These are phyloP conservation scores for Drechslerella dactyloides DNA, from an alignment of 2,329 filamentous ascomycete genomes.

Conservation along the genomic window DNA sequence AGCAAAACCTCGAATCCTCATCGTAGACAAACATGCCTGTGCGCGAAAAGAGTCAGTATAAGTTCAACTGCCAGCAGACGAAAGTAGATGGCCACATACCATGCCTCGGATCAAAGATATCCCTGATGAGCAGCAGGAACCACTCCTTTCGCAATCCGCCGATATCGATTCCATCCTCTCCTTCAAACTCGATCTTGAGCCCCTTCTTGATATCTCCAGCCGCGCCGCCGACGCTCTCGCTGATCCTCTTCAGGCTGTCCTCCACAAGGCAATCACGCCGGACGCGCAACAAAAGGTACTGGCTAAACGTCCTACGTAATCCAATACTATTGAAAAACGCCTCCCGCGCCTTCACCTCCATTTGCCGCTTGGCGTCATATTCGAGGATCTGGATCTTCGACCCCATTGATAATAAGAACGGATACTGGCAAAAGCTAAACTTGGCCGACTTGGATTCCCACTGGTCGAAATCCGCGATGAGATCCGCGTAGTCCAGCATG, in stretches of 20 bases:
- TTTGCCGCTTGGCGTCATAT: slow-evolving; percentile 84
- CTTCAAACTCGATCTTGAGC: slow-evolving; percentile 80
- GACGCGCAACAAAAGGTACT: slow-evolving; percentile 78
- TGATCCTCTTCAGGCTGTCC: slow-evolving; percentile 82
- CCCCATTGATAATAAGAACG: slow-evolving; percentile 88
- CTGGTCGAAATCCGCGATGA: slow-evolving; percentile 82
- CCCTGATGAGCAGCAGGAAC: slow-evolving; percentile 85
- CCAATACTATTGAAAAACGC: slow-evolving; percentile 91
- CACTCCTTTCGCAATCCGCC: slow-evolving; percentile 91
- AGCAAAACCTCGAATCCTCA: slow-evolving; percentile 86
- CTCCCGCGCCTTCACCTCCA: slow-evolving; percentile 85
- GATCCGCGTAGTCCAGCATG: slow-evolving; percentile 82
- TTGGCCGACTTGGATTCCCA: slow-evolving; percentile 78
- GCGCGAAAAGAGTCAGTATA: slow-evolving; percentile 5
- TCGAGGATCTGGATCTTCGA: slow-evolving; percentile 91
- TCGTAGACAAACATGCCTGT: slow-evolving; percentile 90
- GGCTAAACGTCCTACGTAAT: slow-evolving; percentile 73
- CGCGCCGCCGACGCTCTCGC: slow-evolving; percentile 79
- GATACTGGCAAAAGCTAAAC: slow-evolving; percentile 90
- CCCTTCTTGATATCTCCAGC: slow-evolving; percentile 88
- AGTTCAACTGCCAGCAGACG: neutral
- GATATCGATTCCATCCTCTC: slow-evolving; percentile 89
- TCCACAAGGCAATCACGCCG: slow-evolving; percentile 85
- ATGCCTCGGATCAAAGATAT: slow-evolving; percentile 89
- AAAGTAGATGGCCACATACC: slow-evolving; percentile 64